Evolutionary conservation across 192 early-diverging fungal species (phyloP).

Genomic region (Mortierella claussenii): DNA sequence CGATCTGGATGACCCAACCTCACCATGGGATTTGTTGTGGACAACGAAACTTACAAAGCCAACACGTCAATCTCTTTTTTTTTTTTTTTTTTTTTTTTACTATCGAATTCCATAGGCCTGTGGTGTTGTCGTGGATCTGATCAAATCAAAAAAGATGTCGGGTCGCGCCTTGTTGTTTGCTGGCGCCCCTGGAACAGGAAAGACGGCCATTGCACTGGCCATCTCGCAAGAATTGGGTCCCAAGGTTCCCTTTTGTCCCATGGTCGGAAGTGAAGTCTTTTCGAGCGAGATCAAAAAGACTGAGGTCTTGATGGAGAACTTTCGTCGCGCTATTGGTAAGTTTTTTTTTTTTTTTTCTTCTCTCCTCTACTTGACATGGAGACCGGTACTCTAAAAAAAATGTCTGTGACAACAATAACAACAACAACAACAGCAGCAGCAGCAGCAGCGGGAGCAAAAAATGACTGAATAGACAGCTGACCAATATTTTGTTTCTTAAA

Average conservation of each 20-base stretch:
- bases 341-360: background rate
- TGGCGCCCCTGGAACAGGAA: constrained; percentile 97
- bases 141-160: constrained; percentile 97
- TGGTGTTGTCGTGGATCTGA: constrained; percentile 94
- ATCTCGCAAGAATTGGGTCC: constrained; percentile 96
- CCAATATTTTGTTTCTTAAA: background rate
- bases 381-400: no score
- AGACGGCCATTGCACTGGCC: constrained; percentile 97
- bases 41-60: no score
- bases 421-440: no score
- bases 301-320: constrained; percentile 99
- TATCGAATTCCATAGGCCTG: constrained; percentile 75
- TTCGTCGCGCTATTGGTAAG: constrained; percentile 92
- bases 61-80: no score
- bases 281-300: constrained; percentile 99
- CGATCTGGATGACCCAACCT: no score
- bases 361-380: background rate
- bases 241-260: constrained; percentile 99
- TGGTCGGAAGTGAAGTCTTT: constrained; percentile 98
- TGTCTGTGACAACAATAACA: no score
- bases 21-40: no score
- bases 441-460: no score
- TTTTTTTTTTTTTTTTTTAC: background rate
- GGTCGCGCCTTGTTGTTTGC: constrained; percentile 94
- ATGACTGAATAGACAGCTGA: no score